Conservation (phyloP, 2,329 filamentous ascomycete species). For the Fusarium sulawesiense region DNA sequence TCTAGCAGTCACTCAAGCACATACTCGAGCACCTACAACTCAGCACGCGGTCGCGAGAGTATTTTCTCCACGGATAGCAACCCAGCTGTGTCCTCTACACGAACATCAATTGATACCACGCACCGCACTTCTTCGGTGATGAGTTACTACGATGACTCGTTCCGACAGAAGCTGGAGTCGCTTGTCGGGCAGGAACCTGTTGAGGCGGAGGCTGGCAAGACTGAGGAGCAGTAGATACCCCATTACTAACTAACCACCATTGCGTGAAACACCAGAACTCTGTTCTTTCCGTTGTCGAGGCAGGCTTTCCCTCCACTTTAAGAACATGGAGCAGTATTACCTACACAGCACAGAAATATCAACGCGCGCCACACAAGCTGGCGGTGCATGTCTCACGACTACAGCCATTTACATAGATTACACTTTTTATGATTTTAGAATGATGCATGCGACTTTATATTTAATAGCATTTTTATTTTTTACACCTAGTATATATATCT, state of each 20-base stretch:
- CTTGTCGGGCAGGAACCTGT: conserved; percentile 21
- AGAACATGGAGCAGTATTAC: neutral
- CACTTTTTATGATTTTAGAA: conserved; percentile 11
- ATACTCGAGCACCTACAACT: conserved; percentile 7
- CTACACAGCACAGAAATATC: neutral
- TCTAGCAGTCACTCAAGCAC: conserved; percentile 12
- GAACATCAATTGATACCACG: conserved; percentile 22
- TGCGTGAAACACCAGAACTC: neutral
- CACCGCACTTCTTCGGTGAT: conserved; percentile 16
- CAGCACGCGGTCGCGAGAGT: conserved; percentile 1
- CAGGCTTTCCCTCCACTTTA: conserved; percentile 9
- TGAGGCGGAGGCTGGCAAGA: neutral
- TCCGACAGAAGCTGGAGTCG: conserved; percentile 29
- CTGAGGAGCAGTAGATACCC: neutral
- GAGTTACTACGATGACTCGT: conserved; percentile 30
- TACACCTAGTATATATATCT: neutral
- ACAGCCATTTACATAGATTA: conserved; percentile 3
- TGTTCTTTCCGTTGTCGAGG: neutral
- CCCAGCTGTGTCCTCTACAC: conserved; percentile 1
- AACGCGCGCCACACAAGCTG: neutral
- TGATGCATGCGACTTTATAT: conserved; percentile 9
- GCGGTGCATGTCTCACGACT: conserved; percentile 7
- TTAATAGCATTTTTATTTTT: conserved; percentile 3
- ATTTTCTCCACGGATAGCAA: conserved; percentile 24
- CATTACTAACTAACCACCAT: neutral